Evolutionary conservation across 106 monocot genomes (phyloP).

Genomic region (Hemerocallis citrina): DNA sequence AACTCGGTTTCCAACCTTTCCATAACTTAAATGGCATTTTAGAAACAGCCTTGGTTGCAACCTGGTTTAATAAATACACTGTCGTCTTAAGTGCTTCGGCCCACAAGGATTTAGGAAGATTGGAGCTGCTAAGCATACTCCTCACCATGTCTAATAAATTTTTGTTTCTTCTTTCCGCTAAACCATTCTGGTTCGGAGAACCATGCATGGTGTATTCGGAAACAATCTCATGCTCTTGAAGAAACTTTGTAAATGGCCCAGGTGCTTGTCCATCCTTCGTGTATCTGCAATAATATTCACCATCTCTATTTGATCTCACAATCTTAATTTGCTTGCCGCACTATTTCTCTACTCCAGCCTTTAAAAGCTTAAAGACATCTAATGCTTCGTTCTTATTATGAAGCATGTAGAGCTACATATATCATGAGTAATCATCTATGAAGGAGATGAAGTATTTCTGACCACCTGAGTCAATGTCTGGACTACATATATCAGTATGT

Average conservation of each 20-base stretch:
- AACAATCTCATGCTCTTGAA: constrained; percentile 7
- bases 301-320: constrained; percentile 1
- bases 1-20: too few species aligned
- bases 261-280: constrained; percentile 1
- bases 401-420: not conserved
- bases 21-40: too few species aligned
- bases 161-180: not conserved
- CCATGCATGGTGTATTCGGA: not conserved
- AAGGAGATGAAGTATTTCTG: too few species aligned
- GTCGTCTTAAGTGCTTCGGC: too few species aligned
- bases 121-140: too few species aligned
- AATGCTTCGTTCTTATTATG: constrained; percentile 11
- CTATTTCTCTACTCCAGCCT: not conserved
- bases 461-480: too few species aligned
- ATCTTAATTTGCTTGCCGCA: constrained; percentile 1
- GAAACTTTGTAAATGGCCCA: not conserved
- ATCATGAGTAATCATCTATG: too few species aligned
- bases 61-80: too few species aligned
- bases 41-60: too few species aligned
- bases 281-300: constrained; percentile 4
- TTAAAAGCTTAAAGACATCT: not conserved
- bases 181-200: not conserved
- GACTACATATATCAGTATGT: too few species aligned
- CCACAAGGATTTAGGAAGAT: too few species aligned
- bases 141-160: not conserved